A percentile compares a stretch with the other conserved stretches of the same genome.
Evolutionary conservation across 352 stramenopile species (phyloP).

Genomic region (Phytophthora aleatoria): DNA sequence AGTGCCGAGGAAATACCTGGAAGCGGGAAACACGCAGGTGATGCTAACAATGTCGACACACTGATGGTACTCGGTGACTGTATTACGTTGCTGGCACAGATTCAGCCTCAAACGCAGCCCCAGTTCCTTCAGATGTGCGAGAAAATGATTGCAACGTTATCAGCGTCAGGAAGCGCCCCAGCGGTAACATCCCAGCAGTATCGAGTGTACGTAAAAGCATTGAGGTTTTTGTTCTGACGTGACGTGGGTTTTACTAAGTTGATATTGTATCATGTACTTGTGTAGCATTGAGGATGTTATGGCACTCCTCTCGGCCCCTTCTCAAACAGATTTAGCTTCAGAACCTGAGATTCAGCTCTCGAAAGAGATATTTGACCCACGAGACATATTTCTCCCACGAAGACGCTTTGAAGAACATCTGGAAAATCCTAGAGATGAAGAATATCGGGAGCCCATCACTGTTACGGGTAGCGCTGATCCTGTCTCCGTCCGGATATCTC

Average conservation of each 20-base stretch:
- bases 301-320: constrained; percentile 12
- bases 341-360: constrained; percentile 1
- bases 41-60: constrained; percentile 32
- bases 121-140: constrained; percentile 40
- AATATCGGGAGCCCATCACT: constrained; percentile 26
- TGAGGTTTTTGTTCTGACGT: neutral
- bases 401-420: constrained; percentile 18
- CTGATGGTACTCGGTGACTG: constrained; percentile 48
- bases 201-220: constrained; percentile 31
- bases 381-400: constrained; percentile 36
- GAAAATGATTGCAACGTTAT: constrained; percentile 32
- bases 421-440: constrained; percentile 4
- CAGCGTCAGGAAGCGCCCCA: constrained; percentile 16
- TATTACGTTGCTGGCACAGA: constrained; percentile 33
- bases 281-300: constrained; percentile 36
- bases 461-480: constrained; percentile 70
- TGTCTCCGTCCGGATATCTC: constrained; percentile 59
- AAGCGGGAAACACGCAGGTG: constrained; percentile 15
- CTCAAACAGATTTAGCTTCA: constrained; percentile 1
- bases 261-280: neutral
- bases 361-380: constrained; percentile 47
- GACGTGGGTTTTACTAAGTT: constrained; percentile 1
- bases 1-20: constrained; percentile 19
- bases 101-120: constrained; percentile 30
- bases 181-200: constrained; percentile 32